Base-by-base conservation (phyloP, 768 basidiomycete species). In the Auricularia auricula-judae region DNA sequence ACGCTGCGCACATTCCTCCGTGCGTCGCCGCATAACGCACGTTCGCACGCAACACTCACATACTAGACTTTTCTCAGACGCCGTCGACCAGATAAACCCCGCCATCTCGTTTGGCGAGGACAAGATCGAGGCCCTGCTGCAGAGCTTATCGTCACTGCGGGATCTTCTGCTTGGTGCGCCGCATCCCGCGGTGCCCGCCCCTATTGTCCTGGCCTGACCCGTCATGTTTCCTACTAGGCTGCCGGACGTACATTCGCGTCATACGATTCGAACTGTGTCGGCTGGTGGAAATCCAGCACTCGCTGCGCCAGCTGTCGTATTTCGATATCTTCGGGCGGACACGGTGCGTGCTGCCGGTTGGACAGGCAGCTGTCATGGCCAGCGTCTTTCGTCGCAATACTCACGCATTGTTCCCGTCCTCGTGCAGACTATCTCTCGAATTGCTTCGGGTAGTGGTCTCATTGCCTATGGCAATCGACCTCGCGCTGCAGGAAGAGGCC, bases 81-180 rank as follows among this genome's bases (percentile, higher is more conserved):
- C 89, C 4, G 80, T 92, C 64, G 88, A 89, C 70, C 87, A 91
- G 65, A 81, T 91, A 67, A 92, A 90, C 68, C 89, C 90, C 2
- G 83, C 87, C 2, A 79, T 94, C 29, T 84, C 82, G 60, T 78
- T 93, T 36, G 85, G 87, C 21, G 87, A 93, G 60, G 91, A 92
- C 1, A 84, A 87, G 29, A 88, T 93, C 68, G 81, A 91, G 65
- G 82, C 84, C 18, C 81, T 94, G n/a, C 80, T 93, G 14, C 75
- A 81, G 11, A 83, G 86, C 10, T 80, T 94, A 43, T 80, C 86
- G 69, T 75, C 82, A 34, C 82, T 93, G 44, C 85, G 92, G 12
- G 86, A 87, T 71, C 84, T 88, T 53, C 81, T 90, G 58, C 80
- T 93, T 53, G 86, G 90, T 89, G 70, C 64, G 84, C 75, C 35